Evolutionary conservation across 768 basidiomycete genomes (phyloP).

Genomic region (Lactifluus rugatus): DNA sequence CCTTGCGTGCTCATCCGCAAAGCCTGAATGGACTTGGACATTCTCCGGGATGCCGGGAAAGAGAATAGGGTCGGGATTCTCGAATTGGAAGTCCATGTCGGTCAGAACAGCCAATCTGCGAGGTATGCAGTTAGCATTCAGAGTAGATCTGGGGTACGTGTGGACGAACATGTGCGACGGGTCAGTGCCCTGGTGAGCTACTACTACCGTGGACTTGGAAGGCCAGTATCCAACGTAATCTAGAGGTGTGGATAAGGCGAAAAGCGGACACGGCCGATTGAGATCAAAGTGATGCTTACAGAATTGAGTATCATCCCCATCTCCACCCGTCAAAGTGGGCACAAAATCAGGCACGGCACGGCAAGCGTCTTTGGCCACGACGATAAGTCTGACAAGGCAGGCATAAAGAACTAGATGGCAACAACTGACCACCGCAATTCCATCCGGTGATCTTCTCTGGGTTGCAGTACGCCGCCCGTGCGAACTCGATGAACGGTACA

Average conservation of each 20-base stretch:
- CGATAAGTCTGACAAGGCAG: neutral
- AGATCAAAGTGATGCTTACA: constrained; percentile 28
- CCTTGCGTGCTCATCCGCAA: constrained; percentile 11
- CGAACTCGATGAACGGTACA: constrained; percentile 41
- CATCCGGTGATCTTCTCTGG: constrained; percentile 31
- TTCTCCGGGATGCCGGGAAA: constrained; percentile 7
- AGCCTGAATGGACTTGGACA: constrained; percentile 10
- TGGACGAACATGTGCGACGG: constrained; percentile 6
- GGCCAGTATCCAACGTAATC: constrained; percentile 20
- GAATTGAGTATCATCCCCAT: constrained; percentile 38
- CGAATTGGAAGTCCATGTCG: neutral
- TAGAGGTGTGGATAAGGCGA: neutral
- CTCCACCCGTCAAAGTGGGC: constrained; percentile 37
- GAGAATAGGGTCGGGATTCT: neutral
- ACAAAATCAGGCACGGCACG: constrained; percentile 32
- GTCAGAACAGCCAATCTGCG: constrained; percentile 9
- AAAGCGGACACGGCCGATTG: neutral
- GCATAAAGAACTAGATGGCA: neutral
- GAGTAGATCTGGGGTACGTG: neutral
- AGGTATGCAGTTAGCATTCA: neutral
- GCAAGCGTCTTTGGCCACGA: constrained; percentile 30
- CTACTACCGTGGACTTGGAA: constrained; percentile 13
- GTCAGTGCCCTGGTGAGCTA: constrained; percentile 19
- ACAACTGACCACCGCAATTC: constrained; percentile 35
- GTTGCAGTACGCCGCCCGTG: constrained; percentile 46